Conservation (phyloP, 1,284 basidiomycete genomes). For the Sporisorium graminicola region DNA sequence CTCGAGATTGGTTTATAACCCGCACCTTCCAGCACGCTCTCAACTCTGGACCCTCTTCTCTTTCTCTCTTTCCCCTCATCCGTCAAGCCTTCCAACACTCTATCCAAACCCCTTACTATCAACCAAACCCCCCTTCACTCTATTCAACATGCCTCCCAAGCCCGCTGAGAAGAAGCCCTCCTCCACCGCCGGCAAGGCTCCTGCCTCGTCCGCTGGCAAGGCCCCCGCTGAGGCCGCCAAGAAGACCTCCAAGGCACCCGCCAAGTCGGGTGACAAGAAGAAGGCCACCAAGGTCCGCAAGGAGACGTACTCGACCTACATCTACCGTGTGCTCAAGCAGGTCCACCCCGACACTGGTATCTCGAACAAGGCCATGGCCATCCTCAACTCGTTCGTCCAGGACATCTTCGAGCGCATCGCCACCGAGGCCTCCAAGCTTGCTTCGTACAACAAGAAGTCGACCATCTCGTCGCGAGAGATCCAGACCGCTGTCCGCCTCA, state of each 20-base stretch:
- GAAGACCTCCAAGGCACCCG: slow-evolving; percentile 71
- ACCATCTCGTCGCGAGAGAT: slow-evolving; percentile 71
- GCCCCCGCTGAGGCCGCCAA: slow-evolving; percentile 76
- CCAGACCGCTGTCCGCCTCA: slow-evolving; percentile 69
- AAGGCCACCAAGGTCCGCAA: slow-evolving; percentile 76
- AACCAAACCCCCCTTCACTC: slow-evolving; percentile 19
- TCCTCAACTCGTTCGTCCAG: slow-evolving; percentile 71
- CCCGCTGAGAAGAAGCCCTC: slow-evolving; percentile 73
- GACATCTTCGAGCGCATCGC: slow-evolving; percentile 72
- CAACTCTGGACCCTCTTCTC: slow-evolving; percentile 25
- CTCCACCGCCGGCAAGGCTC: slow-evolving; percentile 74
- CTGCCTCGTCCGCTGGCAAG: slow-evolving; percentile 72
- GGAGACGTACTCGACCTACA: slow-evolving; percentile 72
- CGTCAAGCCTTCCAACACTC: slow-evolving; percentile 35
- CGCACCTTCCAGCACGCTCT: slow-evolving; percentile 16
- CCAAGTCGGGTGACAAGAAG: slow-evolving; percentile 75
- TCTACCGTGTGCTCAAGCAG: slow-evolving; percentile 75
- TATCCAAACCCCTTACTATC: slow-evolving; percentile 5
- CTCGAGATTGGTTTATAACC: slow-evolving; percentile 45
- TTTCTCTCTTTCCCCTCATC: slow-evolving; percentile 33
- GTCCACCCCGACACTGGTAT: slow-evolving; percentile 72
- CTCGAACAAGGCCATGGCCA: slow-evolving; percentile 72
- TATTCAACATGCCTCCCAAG: slow-evolving; percentile 65
- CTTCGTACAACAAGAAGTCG: slow-evolving; percentile 70
- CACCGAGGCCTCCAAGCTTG: slow-evolving; percentile 70